Evolutionary conservation across 2,329 filamentous ascomycete genomes (phyloP), one percentile per base, ranked within the genome.

Genomic region (Scedosporium minutisporum): DNA sequence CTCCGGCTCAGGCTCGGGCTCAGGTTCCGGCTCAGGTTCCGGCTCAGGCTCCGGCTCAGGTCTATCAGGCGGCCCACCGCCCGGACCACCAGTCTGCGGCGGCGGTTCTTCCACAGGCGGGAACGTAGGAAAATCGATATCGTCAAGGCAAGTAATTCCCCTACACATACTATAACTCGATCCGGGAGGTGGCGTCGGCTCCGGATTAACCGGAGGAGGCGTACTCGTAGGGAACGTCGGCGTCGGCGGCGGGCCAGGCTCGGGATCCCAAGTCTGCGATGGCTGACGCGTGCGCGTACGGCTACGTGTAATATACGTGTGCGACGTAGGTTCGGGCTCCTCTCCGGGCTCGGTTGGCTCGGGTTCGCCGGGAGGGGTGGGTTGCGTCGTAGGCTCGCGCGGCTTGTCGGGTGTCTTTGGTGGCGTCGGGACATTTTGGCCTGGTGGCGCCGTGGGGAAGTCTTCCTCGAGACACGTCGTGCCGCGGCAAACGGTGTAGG

Each of bases 101-200:
- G 57, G 29, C 38, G 58, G 58, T 38, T 60, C 33, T 16, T 60
- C 58, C 14, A 33, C 29, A 33, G 38, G 33, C 14, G 55, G 55
- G 55, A 58, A 58, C 25, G 55, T 58, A 23, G 55, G 55, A 9
- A 58, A 29, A n/a, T 58, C 55, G 25, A 38, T 38, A 29, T 38
- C 55, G 7, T 33, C 58, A 9, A 51, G 12, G 25, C 60, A 62
- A 14, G 33, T 57, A 10, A 42, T 27, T 7, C 60, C 60, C 33
- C 60, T 55, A 21, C 60, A 62, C 5, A 62, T 29, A n/a, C 44
- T 57, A 23, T 62, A 62, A 21, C 60, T 62, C 18, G 41, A 55
- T 1, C 60, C 60, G 3, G 60, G 60, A 9, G 25, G 48, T 18
- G 48, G 48, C 48, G 48, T 53, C 6, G 21, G n/a, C n/a, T 18